phyloP scores from a whole-genome alignment of 352 stramenopile species.

The Phytophthora chlamydospora region DNA sequence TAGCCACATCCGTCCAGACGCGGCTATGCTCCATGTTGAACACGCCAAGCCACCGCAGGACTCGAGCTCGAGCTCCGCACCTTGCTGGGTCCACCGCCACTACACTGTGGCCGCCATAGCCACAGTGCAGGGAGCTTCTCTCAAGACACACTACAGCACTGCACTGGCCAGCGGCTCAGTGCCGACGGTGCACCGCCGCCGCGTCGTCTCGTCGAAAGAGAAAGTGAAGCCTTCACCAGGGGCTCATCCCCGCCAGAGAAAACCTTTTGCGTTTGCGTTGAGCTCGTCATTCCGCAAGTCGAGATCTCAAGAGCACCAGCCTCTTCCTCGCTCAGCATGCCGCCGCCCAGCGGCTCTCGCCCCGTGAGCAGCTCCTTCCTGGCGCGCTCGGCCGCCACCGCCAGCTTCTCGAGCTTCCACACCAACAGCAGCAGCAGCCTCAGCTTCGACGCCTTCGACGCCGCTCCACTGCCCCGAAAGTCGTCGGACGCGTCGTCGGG shows the following conservation, averaged over 20 bases:
- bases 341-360: slow-evolving; percentile 2
- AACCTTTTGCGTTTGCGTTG: too few species aligned
- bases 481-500: slow-evolving; percentile 9
- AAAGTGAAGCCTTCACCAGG: slow-evolving; percentile 6
- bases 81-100: too few species aligned
- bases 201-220: background rate
- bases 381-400: slow-evolving; percentile 4
- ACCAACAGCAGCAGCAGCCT: background rate
- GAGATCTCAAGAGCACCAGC: background rate
- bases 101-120: too few species aligned
- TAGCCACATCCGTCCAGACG: background rate
- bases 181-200: too few species aligned
- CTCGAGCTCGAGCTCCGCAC: too few species aligned
- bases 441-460: slow-evolving; percentile 9
- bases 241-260: slow-evolving; percentile 4
- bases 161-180: too few species aligned
- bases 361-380: slow-evolving; percentile 20
- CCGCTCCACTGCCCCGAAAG: background rate
- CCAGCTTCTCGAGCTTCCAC: slow-evolving; percentile 7
- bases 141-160: too few species aligned
- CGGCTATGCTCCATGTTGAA: slow-evolving; percentile 11
- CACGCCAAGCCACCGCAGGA: background rate
- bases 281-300: slow-evolving; percentile 1
- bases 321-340: background rate
- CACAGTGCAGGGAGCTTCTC: too few species aligned